Evolutionary conservation across 2,329 filamentous ascomycete genomes (phyloP).

Genomic region (Nemania diffusa): DNA sequence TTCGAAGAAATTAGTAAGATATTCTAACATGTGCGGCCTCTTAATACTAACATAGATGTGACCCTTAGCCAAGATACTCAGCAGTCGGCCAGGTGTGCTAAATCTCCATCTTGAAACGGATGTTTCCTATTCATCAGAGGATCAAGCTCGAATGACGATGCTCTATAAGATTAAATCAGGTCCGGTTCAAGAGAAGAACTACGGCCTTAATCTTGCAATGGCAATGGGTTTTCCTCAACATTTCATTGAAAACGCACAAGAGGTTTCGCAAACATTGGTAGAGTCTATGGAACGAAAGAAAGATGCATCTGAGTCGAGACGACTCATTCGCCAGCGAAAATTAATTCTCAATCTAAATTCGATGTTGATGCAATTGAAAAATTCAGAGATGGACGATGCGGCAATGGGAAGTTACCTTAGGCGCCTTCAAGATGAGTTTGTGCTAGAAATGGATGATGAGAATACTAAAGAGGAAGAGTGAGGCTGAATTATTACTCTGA

Average conservation of each 20-base stretch:
- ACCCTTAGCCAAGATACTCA: slow-evolving; percentile 71
- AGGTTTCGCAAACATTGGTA: slow-evolving; percentile 71
- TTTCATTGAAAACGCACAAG: slow-evolving; percentile 75
- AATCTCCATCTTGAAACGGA: slow-evolving; percentile 84
- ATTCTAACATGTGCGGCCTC: not conserved
- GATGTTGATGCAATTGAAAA: slow-evolving; percentile 73
- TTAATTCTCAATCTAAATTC: slow-evolving; percentile 79
- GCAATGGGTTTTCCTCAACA: slow-evolving; percentile 76
- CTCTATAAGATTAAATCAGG: slow-evolving; percentile 84
- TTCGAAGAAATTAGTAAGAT: slow-evolving; percentile 77
- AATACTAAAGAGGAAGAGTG: slow-evolving; percentile 1
- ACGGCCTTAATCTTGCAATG: slow-evolving; percentile 84
- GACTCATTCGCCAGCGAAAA: slow-evolving; percentile 73
- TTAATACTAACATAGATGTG: slow-evolving; percentile 23
- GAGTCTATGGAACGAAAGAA: slow-evolving; percentile 67
- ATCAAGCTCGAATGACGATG: slow-evolving; percentile 78
- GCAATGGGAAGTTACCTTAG: slow-evolving; percentile 71
- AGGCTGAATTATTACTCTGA: not conserved
- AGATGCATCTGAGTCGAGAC: slow-evolving; percentile 66
- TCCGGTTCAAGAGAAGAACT: slow-evolving; percentile 75
- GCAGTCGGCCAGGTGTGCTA: slow-evolving; percentile 79
- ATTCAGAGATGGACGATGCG: slow-evolving; percentile 72
- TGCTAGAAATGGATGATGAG: slow-evolving; percentile 70
- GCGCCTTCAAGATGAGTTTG: slow-evolving; percentile 79
- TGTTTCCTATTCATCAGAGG: slow-evolving; percentile 60